Evolutionary conservation across 139 green algal species (phyloP), one percentile per base, ranked within the genome.

Genomic region (Chlorella vulgaris): DNA sequence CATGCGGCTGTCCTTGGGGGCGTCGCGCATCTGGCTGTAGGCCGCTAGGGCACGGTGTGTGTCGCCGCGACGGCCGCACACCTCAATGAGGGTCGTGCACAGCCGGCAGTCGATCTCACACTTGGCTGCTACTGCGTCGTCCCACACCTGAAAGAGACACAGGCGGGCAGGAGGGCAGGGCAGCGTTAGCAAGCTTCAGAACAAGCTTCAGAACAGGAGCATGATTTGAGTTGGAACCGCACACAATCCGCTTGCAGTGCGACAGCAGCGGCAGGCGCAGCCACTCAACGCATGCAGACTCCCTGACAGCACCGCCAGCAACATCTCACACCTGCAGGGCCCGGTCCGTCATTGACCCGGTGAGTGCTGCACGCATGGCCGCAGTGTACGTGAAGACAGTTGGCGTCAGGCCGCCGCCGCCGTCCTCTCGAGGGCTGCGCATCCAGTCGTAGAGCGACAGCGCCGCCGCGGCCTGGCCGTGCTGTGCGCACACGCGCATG

Each of bases 391-490:
- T 96, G 90, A 91, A 96, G 1, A 94, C 90, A 0, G 93, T 94
- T n/a, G 89, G 85, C 15, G 47, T 55, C 29, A 97, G 82, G 1
- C 74, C 91, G 2, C 88, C 94, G 28, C 94, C 94, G 33, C 94
- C 94, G 26, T 83, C 82, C 0, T 42, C n/a, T 0, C 38, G 8
- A 0, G 81, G 74, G 0, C 85, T 81, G 6, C 85, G 85, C 94
- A 97, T 97, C 94, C 94, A 97, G 75, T 97, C 91, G 78, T 97
- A 97, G 66, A 97, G 81, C 0, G 67, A 76, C 36, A 97, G 87
- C 0, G 93, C 94, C 3, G 71, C 88, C 19, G 89, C 67, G 0
- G 90, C 87, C 70, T 95, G 89, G 33, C 93, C 90, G 66, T 97
- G 93, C 84, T 95, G 88, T 7, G 88, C 82, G 75, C 90, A 94